These are phyloP conservation scores for Aureobasidium subglaciale DNA, from an alignment of 2,329 filamentous ascomycete genomes.

Conservation along the genomic window DNA sequence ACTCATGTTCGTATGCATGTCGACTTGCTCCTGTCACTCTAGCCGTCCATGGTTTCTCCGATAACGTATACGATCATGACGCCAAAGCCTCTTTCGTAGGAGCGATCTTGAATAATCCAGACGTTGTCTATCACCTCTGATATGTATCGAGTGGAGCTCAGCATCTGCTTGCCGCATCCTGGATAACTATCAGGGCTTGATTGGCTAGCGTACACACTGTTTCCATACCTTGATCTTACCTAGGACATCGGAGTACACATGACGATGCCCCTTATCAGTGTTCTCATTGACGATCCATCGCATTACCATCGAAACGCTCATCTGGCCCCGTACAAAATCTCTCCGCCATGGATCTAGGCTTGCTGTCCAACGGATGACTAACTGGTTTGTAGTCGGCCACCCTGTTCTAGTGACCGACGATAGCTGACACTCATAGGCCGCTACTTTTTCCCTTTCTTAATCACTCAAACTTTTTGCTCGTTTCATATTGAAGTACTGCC, in stretches of 20 bases:
- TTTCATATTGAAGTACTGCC: not conserved
- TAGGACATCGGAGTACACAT: too few species aligned
- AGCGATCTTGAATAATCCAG: not conserved
- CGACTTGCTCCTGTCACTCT: not conserved
- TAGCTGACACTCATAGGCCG: too few species aligned
- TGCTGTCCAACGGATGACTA: not conserved
- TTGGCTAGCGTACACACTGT: not conserved
- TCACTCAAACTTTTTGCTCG: not conserved
- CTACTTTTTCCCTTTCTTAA: not conserved
- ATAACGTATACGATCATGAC: too few species aligned
- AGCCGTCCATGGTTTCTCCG: too few species aligned
- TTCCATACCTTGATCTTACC: too few species aligned
- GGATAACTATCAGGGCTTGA: not conserved
- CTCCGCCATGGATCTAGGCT: not conserved
- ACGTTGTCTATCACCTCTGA: not conserved
- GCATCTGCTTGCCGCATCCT: not conserved
- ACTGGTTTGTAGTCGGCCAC: constrained; percentile 10
- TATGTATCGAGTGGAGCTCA: not conserved
- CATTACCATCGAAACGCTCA: too few species aligned
- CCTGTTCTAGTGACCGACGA: not conserved
- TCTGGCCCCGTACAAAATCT: too few species aligned
- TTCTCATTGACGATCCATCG: too few species aligned
- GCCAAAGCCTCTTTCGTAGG: too few species aligned
- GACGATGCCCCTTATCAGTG: too few species aligned
- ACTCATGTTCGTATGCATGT: not conserved